A percentile compares a stretch with the other conserved stretches of the same genome.
Conservation (phyloP, 2,329 filamentous ascomycete genomes). For the Aspergillus amoenus region DNA sequence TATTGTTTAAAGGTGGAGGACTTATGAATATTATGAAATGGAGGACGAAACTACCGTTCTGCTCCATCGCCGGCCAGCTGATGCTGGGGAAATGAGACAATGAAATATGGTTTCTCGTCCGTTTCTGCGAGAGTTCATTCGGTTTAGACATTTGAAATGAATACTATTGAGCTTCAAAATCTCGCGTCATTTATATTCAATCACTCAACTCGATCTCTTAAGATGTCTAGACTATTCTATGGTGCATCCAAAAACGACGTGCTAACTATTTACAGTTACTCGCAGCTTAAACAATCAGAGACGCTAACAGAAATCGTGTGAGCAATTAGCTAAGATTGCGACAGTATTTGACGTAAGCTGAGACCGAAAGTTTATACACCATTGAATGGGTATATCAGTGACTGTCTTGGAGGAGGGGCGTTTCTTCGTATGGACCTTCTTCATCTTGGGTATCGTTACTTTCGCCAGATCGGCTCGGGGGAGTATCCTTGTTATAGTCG, state of each 20-base stretch:
- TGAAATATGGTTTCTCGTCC: background rate
- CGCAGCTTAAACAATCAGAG: background rate
- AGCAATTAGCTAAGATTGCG: background rate
- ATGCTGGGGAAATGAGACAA: background rate
- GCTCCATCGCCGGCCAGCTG: background rate
- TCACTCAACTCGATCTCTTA: background rate
- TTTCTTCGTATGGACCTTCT: conserved; percentile 33
- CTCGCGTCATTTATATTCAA: background rate
- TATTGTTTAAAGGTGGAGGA: background rate
- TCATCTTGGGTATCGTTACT: conserved; percentile 14
- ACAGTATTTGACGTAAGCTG: background rate
- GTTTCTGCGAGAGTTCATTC: background rate
- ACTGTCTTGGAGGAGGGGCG: conserved; percentile 29
- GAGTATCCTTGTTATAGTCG: conserved; percentile 21
- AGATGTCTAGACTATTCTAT: background rate
- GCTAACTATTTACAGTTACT: background rate
- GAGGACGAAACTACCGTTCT: background rate
- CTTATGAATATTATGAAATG: conserved; percentile 21
- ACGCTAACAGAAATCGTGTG: background rate
- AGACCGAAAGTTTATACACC: background rate
- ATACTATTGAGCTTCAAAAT: background rate
- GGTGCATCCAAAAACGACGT: background rate
- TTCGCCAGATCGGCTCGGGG: conserved; percentile 7
- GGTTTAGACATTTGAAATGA: conserved; percentile 1
- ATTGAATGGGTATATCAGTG: conserved; percentile 16